These are phyloP conservation scores for Tremella yokohamensis DNA, from an alignment of 768 basidiomycete species.

Conservation along the genomic window DNA sequence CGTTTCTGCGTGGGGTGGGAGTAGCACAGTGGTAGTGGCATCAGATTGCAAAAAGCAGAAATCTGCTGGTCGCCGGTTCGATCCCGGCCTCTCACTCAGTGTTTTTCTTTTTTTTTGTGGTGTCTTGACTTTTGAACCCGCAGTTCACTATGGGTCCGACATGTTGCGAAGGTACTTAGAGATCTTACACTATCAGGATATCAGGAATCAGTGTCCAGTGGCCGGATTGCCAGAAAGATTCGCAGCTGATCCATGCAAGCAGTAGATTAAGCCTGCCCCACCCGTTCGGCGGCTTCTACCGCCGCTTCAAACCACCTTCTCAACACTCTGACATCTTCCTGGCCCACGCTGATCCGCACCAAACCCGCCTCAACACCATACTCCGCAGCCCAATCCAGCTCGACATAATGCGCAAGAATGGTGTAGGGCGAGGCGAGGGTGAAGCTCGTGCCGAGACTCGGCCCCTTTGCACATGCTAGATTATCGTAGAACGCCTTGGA, in stretches of 20 bases:
- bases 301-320: constrained; percentile 63
- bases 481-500: constrained; percentile 79
- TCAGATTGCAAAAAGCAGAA: too few relatives aligned
- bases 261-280: constrained; percentile 13
- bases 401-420: constrained; percentile 81
- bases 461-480: constrained; percentile 80
- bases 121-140: too few relatives aligned
- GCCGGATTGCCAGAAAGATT: too few relatives aligned
- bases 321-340: constrained; percentile 67
- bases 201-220: too few relatives aligned
- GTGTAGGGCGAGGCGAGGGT: constrained; percentile 92
- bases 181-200: too few relatives aligned
- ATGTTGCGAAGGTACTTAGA: too few relatives aligned
- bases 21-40: too few relatives aligned
- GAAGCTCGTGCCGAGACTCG: constrained; percentile 81
- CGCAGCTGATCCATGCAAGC: not conserved
- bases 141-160: too few relatives aligned
- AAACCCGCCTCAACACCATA: constrained; percentile 81
- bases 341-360: constrained; percentile 84
- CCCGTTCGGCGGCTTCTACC: constrained; percentile 67
- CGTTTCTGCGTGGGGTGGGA: too few relatives aligned
- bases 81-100: too few relatives aligned
- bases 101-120: too few relatives aligned
- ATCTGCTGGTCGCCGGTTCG: too few relatives aligned
- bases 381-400: constrained; percentile 84